Base-by-base conservation (phyloP, 176 grass and related monocot genomes). In the Poa pratensis region DNA sequence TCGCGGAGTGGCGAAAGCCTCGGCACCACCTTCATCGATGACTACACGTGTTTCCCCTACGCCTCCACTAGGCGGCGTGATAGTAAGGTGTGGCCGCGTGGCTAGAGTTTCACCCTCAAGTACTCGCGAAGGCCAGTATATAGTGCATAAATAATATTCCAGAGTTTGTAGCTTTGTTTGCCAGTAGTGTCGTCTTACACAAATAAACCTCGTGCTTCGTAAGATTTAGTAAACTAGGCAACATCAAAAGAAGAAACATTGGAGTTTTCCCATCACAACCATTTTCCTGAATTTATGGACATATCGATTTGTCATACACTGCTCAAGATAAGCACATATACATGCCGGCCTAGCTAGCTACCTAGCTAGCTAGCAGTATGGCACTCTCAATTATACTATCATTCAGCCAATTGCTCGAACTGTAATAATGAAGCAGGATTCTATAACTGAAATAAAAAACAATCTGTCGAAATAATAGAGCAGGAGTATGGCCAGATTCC, bases 401-500 rank as follows among this genome's bases (percentile, higher is more conserved):
- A 30, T 26, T 15, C 24, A 46, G 61, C 82, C 86, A 76, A 77
- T 79, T 59, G 34, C 37, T 54, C 26, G 48, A 82, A 24, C 23
- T 17, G 62, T 69, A 15, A 87, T 42, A 9, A 20, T 75, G 42
- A 9, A 43, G 22, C n/a, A 40, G 30, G 17, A 64, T 60, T 10
- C 34, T 69, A 51, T 67, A 85, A 76, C 50, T 0, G 73, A 42
- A 32, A 55, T 0, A 46, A 30, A 17, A 46, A 50, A 18, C 22
- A 42, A 49, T 64, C 24, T 45, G 11, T n/a, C 9, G 42, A 28
- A 35, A 88, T 15, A 70, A 34, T 58, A 58, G 19, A 67, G 35
- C 32, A 48, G 46, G 20, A 27, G 49, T 75, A 73, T 90, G 65
- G 37, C 80, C 49, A 37, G 68, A 23, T 81, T 92, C 79, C 83